These are phyloP conservation scores for Kurtzmaniella quercitrusa DNA, from an alignment of 1,139 yeast species.

Conservation along the genomic window DNA sequence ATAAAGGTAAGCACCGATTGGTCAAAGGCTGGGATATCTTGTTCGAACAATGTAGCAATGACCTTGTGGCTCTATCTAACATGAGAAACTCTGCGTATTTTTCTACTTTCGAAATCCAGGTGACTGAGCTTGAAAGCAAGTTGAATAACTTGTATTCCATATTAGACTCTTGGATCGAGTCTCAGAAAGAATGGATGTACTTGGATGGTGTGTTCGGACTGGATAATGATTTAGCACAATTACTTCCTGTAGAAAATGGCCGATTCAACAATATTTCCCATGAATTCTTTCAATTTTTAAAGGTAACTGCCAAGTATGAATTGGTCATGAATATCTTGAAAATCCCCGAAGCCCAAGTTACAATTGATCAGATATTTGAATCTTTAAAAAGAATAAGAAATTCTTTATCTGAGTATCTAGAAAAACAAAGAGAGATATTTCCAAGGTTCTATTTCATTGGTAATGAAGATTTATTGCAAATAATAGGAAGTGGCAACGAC, in stretches of 20 bases:
- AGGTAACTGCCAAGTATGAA: constrained; percentile 47
- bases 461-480: constrained; percentile 81
- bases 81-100: constrained; percentile 72
- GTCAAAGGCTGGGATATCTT: constrained; percentile 68
- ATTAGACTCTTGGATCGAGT: constrained; percentile 75
- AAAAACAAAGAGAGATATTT: constrained; percentile 69
- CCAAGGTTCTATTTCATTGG: constrained; percentile 89
- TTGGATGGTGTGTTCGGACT: constrained; percentile 72
- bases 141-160: constrained; percentile 49
- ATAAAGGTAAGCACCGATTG: constrained; percentile 49
- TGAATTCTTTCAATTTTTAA: constrained; percentile 53
- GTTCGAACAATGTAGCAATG: constrained; percentile 57
- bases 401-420: constrained; percentile 75
- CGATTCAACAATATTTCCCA: constrained; percentile 63
- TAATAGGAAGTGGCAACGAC: constrained; percentile 65
- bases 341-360: constrained; percentile 45
- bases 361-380: constrained; percentile 51
- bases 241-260: constrained; percentile 68
- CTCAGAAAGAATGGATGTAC: constrained; percentile 87
- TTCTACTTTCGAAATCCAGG: constrained; percentile 57
- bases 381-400: constrained; percentile 55
- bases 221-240: constrained; percentile 47
- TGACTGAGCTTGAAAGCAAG: constrained; percentile 51
- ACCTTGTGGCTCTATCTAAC: constrained; percentile 58
- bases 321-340: constrained; percentile 55